Percentiles rank a stretch among this genome's conserved stretches.
These are phyloP conservation scores for Chalaropsis thielavioides DNA, from an alignment of 2,329 filamentous ascomycete genomes.

Conservation along the genomic window DNA sequence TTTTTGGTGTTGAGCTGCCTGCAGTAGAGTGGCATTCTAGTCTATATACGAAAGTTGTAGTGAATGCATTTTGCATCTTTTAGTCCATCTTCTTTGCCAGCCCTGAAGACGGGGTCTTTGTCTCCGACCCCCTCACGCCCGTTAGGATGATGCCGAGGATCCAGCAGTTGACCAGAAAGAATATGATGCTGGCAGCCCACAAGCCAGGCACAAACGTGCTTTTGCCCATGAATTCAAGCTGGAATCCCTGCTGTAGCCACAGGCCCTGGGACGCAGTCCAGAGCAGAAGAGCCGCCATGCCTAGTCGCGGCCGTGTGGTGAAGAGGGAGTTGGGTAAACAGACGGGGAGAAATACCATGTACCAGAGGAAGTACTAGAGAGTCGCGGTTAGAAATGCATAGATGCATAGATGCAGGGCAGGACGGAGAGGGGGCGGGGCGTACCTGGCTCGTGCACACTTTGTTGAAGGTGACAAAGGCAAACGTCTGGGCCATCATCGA, in stretches of 20 bases:
- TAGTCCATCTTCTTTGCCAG: neutral
- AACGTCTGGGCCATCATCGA: constrained; percentile 93
- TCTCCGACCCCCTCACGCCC: constrained; percentile 35
- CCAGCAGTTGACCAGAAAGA: constrained; percentile 79
- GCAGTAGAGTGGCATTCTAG: neutral
- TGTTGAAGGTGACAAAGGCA: constrained; percentile 95
- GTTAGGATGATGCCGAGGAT: constrained; percentile 66
- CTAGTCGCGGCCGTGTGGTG: constrained; percentile 43
- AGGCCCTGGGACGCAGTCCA: constrained; percentile 66
- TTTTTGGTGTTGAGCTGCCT: neutral
- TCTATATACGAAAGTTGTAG: neutral
- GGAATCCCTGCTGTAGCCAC: constrained; percentile 63
- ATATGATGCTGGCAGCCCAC: constrained; percentile 58
- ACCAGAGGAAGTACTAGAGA: constrained; percentile 89
- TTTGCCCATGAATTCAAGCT: constrained; percentile 62
- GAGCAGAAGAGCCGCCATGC: constrained; percentile 47
- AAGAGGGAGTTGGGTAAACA: constrained; percentile 74
- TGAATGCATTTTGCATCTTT: neutral
- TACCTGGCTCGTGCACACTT: constrained; percentile 96
- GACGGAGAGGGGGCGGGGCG: constrained; percentile 20
- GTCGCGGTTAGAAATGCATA: neutral
- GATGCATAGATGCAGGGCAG: neutral
- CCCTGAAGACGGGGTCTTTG: neutral
- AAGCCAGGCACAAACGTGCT: constrained; percentile 79
- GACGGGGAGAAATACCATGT: constrained; percentile 81